Percentiles rank a stretch among this genome's conserved stretches.
Conservation (phyloP, 345 rosid genomes). For the Capsella bursapastoris region DNA sequence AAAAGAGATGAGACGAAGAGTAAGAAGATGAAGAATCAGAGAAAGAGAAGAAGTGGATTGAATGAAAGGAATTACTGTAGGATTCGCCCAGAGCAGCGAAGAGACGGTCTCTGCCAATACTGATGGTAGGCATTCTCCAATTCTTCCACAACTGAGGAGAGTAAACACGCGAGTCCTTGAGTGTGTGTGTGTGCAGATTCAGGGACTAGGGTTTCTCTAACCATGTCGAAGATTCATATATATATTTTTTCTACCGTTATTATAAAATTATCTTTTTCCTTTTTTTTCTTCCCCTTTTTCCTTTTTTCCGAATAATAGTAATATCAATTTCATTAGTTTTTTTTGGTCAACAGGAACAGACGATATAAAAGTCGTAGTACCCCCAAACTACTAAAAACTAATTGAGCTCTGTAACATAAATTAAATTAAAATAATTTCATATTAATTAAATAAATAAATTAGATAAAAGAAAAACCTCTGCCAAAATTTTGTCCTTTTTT, state of each 20-base stretch:
- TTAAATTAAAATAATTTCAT: background rate
- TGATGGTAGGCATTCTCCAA: slow-evolving; percentile 71
- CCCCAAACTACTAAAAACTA: too few species aligned
- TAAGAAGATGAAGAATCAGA: background rate
- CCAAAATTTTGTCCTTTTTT: slow-evolving; percentile 17
- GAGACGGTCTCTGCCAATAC: slow-evolving; percentile 82
- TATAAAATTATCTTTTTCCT: background rate
- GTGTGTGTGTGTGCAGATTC: background rate
- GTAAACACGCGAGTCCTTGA: too few species aligned
- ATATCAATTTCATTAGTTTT: background rate
- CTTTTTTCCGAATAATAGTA: too few species aligned
- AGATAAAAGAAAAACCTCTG: background rate
- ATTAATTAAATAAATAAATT: slow-evolving; percentile 10
- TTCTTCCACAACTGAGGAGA: too few species aligned
- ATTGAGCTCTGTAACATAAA: too few species aligned
- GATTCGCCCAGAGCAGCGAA: slow-evolving; percentile 66
- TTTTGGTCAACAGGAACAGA: background rate
- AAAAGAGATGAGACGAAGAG: background rate
- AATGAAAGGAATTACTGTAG: slow-evolving; percentile 56
- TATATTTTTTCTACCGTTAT: background rate
- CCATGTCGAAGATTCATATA: too few species aligned
- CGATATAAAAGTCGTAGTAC: too few species aligned
- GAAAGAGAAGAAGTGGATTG: background rate
- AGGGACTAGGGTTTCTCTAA: slow-evolving; percentile 9
- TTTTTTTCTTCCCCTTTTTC: too few species aligned